phyloP scores from a whole-genome alignment of 2,329 filamentous ascomycete genomes.

The Hypomyces perniciosus region DNA sequence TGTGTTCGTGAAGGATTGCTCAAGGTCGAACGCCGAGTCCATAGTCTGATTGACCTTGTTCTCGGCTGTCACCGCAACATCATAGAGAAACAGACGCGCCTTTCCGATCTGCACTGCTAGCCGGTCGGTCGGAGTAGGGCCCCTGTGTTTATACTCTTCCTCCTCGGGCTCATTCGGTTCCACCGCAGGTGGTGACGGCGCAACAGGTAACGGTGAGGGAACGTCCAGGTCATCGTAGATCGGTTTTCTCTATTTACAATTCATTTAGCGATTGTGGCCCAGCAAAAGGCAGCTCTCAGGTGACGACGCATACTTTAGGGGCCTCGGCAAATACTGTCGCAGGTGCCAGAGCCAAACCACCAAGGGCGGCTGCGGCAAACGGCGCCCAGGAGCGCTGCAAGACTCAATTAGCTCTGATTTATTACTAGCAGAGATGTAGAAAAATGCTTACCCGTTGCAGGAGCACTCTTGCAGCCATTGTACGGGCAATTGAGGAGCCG shows the following conservation, averaged over 20 bases:
- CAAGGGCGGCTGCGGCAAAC: conserved; percentile 46
- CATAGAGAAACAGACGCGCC: conserved; percentile 74
- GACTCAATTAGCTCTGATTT: conserved; percentile 24
- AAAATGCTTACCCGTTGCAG: conserved; percentile 44
- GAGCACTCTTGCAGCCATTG: conserved; percentile 56
- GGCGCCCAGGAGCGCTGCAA: conserved; percentile 46
- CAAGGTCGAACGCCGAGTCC: conserved; percentile 74
- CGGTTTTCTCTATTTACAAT: conserved; percentile 48
- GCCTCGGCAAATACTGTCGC: conserved; percentile 47
- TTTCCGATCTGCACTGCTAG: conserved; percentile 76
- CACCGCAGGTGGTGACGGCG: conserved; percentile 21
- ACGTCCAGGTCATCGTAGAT: conserved; percentile 72
- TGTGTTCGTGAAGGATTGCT: conserved; percentile 85
- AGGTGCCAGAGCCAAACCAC: conserved; percentile 42
- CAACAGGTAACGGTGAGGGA: conserved; percentile 29
- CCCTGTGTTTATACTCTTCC: conserved; percentile 28
- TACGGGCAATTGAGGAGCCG: conserved; percentile 42
- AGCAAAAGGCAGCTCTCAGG: neutral
- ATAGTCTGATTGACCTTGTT: conserved; percentile 77
- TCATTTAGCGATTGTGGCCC: neutral
- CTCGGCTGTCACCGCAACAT: conserved; percentile 67
- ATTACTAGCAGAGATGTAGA: conserved; percentile 10
- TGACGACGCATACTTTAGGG: conserved; percentile 28
- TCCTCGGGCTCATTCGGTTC: conserved; percentile 28
- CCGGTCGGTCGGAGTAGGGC: conserved; percentile 81